Evolutionary conservation across 2,329 filamentous ascomycete species (phyloP), one percentile per base, ranked within the genome.

Genomic region (Aspergillus fijiensis): DNA sequence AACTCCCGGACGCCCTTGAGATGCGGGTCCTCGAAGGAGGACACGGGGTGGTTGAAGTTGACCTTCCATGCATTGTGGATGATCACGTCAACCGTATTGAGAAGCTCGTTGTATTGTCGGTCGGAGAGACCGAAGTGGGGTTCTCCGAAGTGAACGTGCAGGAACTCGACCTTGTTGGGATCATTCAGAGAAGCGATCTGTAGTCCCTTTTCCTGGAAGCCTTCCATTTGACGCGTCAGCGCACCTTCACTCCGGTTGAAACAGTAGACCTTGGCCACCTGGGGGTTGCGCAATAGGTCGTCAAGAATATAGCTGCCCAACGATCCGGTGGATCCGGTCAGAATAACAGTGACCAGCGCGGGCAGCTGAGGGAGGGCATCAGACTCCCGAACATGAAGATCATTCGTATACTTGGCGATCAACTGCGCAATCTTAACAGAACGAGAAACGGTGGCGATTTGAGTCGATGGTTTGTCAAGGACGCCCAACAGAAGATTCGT

Each of bases 241-340:
- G 77, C 77, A 29, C 82, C 79, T 11, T 9, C 50, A 1, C 27
- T 52, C 4, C 82, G 75, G 68, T 84, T 84, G 7, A 84, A 72
- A 56, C 80, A 83, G 50, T 81, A 72, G 27, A 84, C 65, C 61
- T 76, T 79, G 39, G 69, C 65, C 5, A 84, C 74, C 1, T 59
- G 55, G 0, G 74, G 70, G 35, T 72, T 67, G 4, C 60, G 50
- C 1, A 75, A 61, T 16, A 81, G 67, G 11, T 65, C 45, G 51
- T 79, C 70, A 4, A 84, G 72, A 39, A 84, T 68, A 64, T 82
- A 81, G 14, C 75, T 77, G 0, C 81, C 81, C 10, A 84, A 63
- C 4, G 77, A 78, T 7, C 81, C 81, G 0, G 82, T 84, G 3
- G 77, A 80, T n/a, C 80, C 82, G 0, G 80, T 84, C 11, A 84